Percentiles rank a stretch among this genome's conserved stretches.
Conservation (phyloP, 2,329 filamentous ascomycete genomes). For the Trichoderma sp. region DNA sequence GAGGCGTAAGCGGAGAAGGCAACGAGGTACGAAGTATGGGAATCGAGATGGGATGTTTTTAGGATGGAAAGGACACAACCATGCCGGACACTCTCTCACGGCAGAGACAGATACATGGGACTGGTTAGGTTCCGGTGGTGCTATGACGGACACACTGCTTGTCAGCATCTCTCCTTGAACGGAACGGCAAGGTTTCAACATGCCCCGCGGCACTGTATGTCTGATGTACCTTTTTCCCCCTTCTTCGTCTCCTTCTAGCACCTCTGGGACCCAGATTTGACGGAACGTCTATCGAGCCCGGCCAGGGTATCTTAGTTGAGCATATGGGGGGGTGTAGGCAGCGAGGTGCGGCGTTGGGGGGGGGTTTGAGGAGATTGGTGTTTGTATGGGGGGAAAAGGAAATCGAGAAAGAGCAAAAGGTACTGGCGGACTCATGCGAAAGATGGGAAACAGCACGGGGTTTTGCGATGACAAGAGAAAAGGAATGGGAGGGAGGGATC, state of each 20-base stretch:
- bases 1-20: conserved; percentile 9
- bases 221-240: conserved; percentile 8
- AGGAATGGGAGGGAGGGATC: conserved; percentile 20
- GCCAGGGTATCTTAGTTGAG: conserved; percentile 11
- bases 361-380: conserved; percentile 1
- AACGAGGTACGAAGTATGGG: not conserved
- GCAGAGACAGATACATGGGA: conserved; percentile 17
- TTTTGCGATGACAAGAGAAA: conserved; percentile 13
- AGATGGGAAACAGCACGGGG: conserved; percentile 24
- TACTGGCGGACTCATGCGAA: conserved; percentile 23
- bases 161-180: conserved; percentile 22
- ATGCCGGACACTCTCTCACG: conserved; percentile 8
- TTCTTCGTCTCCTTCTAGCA: not conserved
- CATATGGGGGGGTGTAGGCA: conserved; percentile 21
- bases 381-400: conserved; percentile 23
- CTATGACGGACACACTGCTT: conserved; percentile 15
- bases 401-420: conserved; percentile 10
- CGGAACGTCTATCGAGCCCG: conserved; percentile 12
- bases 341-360: not conserved
- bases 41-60: conserved; percentile 17
- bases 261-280: not conserved
- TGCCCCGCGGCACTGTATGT: conserved; percentile 9
- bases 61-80: conserved; percentile 4
- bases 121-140: conserved; percentile 19
- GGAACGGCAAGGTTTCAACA: conserved; percentile 19